A percentile compares a stretch with the other conserved stretches of the same genome.
phyloP scores from a whole-genome alignment of 768 basidiomycete species.

The Galerina sulciceps region DNA sequence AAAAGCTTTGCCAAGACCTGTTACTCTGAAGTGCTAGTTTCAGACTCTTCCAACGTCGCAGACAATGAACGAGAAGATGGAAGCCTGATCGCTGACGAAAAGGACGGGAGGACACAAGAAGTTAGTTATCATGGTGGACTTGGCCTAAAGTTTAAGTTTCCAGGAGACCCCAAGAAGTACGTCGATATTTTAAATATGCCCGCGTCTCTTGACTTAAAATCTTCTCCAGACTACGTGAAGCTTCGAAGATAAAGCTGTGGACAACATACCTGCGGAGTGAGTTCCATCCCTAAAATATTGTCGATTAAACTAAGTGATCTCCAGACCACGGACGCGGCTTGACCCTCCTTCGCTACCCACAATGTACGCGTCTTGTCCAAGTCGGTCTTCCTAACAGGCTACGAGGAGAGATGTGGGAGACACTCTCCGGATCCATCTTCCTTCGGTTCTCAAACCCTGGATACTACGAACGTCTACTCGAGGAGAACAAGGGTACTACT shows the following conservation, averaged over 20 bases:
- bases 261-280: conserved; percentile 81
- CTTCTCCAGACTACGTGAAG: conserved; percentile 72
- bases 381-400: conserved; percentile 95
- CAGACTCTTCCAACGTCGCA: conserved; percentile 55
- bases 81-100: conserved; percentile 58
- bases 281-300: conserved; percentile 21
- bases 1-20: conserved; percentile 91
- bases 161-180: conserved; percentile 91
- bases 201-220: conserved; percentile 8
- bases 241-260: conserved; percentile 96
- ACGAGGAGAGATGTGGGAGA: conserved; percentile 98
- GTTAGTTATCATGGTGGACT: conserved; percentile 76
- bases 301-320: not conserved
- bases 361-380: conserved; percentile 96
- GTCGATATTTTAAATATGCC: conserved; percentile 22
- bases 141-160: conserved; percentile 85
- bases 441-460: conserved; percentile 89
- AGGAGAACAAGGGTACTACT: conserved; percentile 76
- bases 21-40: conserved; percentile 90
- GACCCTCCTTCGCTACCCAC: conserved; percentile 94
- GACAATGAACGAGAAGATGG: conserved; percentile 75
- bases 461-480: conserved; percentile 74
- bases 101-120: conserved; percentile 48
- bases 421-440: conserved; percentile 91
- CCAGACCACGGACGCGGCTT: conserved; percentile 91